A percentile compares a stretch with the other conserved stretches of the same genome.
Conservation (phyloP, 2,329 filamentous ascomycete species). For the Diplodia intermedia region DNA sequence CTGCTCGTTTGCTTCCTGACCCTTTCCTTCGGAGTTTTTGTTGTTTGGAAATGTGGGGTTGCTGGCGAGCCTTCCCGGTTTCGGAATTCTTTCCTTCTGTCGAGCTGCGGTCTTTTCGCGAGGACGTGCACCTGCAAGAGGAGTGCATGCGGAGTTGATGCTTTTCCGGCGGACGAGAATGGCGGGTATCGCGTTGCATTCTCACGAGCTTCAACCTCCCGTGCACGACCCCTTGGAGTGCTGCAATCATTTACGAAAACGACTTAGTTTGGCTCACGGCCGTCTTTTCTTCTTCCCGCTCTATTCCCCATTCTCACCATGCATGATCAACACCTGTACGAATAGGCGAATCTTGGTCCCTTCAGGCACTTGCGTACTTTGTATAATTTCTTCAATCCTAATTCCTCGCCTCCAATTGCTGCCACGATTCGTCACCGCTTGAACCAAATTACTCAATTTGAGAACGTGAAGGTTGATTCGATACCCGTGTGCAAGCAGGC, state of each 20-base stretch:
- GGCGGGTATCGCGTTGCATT: background rate
- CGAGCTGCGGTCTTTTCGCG: background rate
- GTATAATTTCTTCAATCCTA: constrained; percentile 33
- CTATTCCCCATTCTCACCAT: constrained; percentile 17
- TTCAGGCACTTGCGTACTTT: constrained; percentile 21
- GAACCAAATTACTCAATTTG: constrained; percentile 14
- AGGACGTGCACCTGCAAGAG: background rate
- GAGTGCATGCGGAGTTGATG: background rate
- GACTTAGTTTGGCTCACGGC: background rate
- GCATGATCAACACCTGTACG: constrained; percentile 28
- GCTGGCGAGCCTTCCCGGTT: constrained; percentile 23
- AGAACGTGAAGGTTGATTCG: constrained; percentile 32
- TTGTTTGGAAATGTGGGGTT: constrained; percentile 9
- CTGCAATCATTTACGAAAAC: background rate
- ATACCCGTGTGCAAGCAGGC: constrained; percentile 28
- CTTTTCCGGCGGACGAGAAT: background rate
- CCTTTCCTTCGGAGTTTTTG: constrained; percentile 11
- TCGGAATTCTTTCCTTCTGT: constrained; percentile 10
- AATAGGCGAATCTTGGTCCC: constrained; percentile 30
- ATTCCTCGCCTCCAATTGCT: constrained; percentile 28
- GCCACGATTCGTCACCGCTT: constrained; percentile 20
- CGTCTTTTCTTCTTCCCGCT: constrained; percentile 12
- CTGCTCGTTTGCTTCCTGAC: background rate
- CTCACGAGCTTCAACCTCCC: background rate
- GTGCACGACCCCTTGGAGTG: background rate